Evolutionary conservation across 768 basidiomycete species (phyloP), one percentile per base, ranked within the genome.

Genomic region (Mycena belliarum): DNA sequence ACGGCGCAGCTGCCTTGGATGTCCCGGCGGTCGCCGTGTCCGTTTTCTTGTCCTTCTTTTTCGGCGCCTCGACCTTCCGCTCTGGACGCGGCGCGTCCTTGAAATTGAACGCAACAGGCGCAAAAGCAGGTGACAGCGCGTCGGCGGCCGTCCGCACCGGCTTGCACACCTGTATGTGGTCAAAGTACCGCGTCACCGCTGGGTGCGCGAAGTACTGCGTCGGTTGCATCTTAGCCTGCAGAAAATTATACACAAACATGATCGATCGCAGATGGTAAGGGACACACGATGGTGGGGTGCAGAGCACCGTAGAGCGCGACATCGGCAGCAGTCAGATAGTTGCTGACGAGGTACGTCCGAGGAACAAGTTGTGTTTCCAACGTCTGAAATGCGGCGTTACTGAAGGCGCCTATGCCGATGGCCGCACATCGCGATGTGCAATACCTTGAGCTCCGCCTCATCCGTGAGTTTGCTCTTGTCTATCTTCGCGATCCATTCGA

Each of bases 141-240:
- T 77, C 76, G 7, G 86, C 83, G 3, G 84, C 80, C 43, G 78
- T 75, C 24, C 83, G 79, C 38, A 97, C 85, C 16, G 81, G 71
- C 7, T 87, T 78, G 21, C 78, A 78, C 44, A 84, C 80, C 75
- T 98, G 96, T 57, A 99, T 82, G 73, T 98, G 93, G 73, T 95
- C 90, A 69, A 98, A 96, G 79, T 96, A 98, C 43, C 97, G 91
- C 40, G 91, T 91, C 37, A 98, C 71, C 21, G 91, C 82, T 6
- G 96, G 94, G 52, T 86, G 82, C 18, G 86, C 75, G 69, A 91
- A 88, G 76, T 91, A 89, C 68, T 90, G 83, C n/a, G 80, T 63
- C 6, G 89, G 79, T 65, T 85, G 81, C 18, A 89, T 76, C 67
- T 87, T 84, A 10, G 89, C 83, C 88, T 96, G 47, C 10, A 38